Base-by-base conservation (phyloP, 148 eudicot species). In the Fagopyrum homotropicum region DNA sequence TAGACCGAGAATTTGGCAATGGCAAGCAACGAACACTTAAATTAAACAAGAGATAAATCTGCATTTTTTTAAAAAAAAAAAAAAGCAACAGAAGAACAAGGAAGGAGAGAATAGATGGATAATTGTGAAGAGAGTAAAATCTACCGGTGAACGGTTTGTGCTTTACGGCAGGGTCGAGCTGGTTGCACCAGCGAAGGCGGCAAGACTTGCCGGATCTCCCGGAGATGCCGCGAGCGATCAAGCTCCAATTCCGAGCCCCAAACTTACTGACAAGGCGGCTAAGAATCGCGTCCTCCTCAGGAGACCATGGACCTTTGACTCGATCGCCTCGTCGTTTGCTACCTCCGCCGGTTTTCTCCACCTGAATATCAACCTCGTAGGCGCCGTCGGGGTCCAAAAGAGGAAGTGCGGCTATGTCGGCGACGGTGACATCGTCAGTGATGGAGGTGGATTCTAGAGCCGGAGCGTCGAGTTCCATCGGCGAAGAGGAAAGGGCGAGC, bases 121-220 rank as follows among this genome's bases (percentile, higher is more conserved):
- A 54, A 54, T 12, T 4, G 16, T 12, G 57, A 43, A 40, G 63
- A 57, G 30, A 22, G 63, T 5, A 40, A 9, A 15, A 15, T 2
- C 17, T 75, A 89, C 93, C 88, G 56, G 90, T 80, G 55, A 89
- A 89, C 51, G 93, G 90, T 49, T 83, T 85, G 80, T 84, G 88
- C 72, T 85, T 85, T 44, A 87, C 81, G 22, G 84, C 64, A 9
- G 90, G 93, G 69, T 89, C 90, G 16, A 89, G 90, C 80, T 87
- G 93, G 78, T 89, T 89, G 54, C 90, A 89, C 93, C 93, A 89
- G n/a, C 93, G 76, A 7, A 89, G 80, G 40, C 90, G 86, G 69
- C 93, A 89, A 19, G 90, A 87, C 78, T 89, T 89, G 14, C 93
- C 93, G 15, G 93, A 86, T 78, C 93, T 79, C n/a, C 93, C 93